Evolutionary conservation across 345 rosid species (phyloP), one percentile per base, ranked within the genome.

Genomic region (Zanthoxylum bungeanum): DNA sequence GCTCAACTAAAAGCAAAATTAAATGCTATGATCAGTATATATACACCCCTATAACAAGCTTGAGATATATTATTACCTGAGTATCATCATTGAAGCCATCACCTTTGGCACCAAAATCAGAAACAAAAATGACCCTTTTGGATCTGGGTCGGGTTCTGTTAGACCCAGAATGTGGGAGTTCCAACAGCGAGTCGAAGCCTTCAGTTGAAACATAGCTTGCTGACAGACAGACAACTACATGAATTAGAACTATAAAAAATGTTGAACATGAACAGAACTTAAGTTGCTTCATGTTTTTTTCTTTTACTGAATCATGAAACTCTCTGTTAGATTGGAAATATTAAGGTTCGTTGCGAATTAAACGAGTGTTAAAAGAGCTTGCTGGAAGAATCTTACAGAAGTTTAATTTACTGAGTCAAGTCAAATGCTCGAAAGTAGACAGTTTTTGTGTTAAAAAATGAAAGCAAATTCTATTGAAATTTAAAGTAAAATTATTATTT

Each of bases 81-180:
- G 97, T 91, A 64, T 93, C 98, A 78, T 93, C 85, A 50, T 25
- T 68, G 77, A 75, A 4, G 47, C 93, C 97, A 68, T 93, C 91
- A 71, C 93, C 97, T 47, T 34, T 75, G 39, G 96, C 98, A 61
- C 96, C 97, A 73, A 88, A 87, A 64, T 82, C 77, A 57, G 69
- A 77, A 58, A 89, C 77, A 75, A 70, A 73, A 31, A 93, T 74
- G 65, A 85, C 79, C 84, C 84, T 76, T 75, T 77, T 85, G 62
- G 86, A 86, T 77, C 77, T 81, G 83, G 82, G 71, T 80, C 86
- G 77, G 82, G 52, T 70, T 40, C 64, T 67, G 19, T 72, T 12
- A 24, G 81, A 73, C 68, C 70, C 82, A 59, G 85, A 76, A 62
- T 62, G 79, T 24, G 88, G 93, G 71, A 93, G 90, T 81, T 78